Evolutionary conservation across 140 eudicot species (phyloP).

Genomic region (Oenanthe javanica): DNA sequence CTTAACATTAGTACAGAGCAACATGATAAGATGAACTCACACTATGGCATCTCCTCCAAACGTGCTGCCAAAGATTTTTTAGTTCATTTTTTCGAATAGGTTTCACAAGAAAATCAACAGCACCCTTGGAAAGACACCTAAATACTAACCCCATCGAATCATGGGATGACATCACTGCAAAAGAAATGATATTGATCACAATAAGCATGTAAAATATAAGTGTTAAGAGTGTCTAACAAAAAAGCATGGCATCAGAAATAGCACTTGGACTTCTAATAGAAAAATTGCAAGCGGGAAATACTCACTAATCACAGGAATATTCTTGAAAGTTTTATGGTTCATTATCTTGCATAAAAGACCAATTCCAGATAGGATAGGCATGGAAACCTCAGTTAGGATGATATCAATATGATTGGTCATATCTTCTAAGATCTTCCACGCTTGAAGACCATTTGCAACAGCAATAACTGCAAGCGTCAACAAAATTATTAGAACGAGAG

Average conservation of each 20-base stretch:
- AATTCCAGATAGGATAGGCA: conserved; percentile 72
- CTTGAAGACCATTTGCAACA: conserved; percentile 78
- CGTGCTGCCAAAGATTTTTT: conserved; percentile 90
- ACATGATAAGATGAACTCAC: conserved; percentile 36
- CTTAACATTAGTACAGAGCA: background rate
- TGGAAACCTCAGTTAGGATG: conserved; percentile 71
- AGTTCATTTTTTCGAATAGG: conserved; percentile 88
- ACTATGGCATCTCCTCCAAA: conserved; percentile 90
- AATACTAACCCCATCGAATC: conserved; percentile 87
- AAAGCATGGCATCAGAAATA: background rate
- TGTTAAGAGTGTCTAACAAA: conserved; percentile 20
- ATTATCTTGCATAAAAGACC: conserved; percentile 71
- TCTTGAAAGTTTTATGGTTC: conserved; percentile 74
- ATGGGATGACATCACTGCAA: conserved; percentile 96
- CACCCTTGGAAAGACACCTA: conserved; percentile 85
- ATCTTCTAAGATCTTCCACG: conserved; percentile 69
- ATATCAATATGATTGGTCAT: conserved; percentile 60
- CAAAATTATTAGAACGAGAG: background rate
- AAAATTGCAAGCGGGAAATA: background rate
- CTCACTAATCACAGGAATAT: conserved; percentile 86
- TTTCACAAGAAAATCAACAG: conserved; percentile 83
- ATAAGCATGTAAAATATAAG: conserved; percentile 16
- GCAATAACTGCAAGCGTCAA: conserved; percentile 39
- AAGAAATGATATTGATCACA: conserved; percentile 1
- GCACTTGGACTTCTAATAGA: conserved; percentile 5